Conservation (phyloP, 2,329 filamentous ascomycete genomes). For the Coniochaeta prunicola region DNA sequence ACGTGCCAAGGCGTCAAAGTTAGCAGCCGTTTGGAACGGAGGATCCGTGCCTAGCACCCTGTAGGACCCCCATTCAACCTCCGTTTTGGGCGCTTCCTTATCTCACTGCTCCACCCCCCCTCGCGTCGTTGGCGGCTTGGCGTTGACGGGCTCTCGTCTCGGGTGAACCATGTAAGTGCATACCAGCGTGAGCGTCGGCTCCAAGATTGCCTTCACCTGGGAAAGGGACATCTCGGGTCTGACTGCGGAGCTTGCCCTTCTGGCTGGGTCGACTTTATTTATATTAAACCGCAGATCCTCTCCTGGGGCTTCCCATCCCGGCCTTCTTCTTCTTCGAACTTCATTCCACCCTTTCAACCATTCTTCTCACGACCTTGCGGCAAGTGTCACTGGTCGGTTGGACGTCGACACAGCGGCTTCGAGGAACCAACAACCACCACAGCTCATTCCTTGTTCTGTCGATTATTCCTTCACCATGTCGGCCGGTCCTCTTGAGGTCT, state of each 20-base stretch:
- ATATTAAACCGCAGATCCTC: background rate
- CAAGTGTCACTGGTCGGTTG: background rate
- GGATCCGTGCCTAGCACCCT: background rate
- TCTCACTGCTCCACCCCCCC: background rate
- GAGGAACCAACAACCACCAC: background rate
- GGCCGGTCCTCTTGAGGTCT: slow-evolving; percentile 25
- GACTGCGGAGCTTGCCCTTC: background rate
- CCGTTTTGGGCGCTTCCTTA: slow-evolving; percentile 1
- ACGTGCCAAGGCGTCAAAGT: background rate
- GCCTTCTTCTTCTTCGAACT: background rate
- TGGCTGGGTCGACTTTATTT: background rate
- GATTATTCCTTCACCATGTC: slow-evolving; percentile 20
- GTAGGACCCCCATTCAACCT: background rate
- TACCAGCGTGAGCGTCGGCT: background rate
- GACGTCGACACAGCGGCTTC: background rate
- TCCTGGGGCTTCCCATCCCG: background rate
- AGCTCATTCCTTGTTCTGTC: background rate
- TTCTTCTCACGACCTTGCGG: background rate
- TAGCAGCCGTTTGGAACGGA: background rate
- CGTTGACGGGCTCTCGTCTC: background rate
- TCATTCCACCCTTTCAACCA: background rate
- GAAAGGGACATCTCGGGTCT: background rate
- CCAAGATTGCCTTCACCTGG: background rate
- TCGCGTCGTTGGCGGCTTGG: background rate
- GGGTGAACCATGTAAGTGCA: slow-evolving; percentile 1